A percentile compares a stretch with the other conserved stretches of the same genome.
Evolutionary conservation across 768 basidiomycete species (phyloP).

Genomic region (Hysterangium stoloniferum): DNA sequence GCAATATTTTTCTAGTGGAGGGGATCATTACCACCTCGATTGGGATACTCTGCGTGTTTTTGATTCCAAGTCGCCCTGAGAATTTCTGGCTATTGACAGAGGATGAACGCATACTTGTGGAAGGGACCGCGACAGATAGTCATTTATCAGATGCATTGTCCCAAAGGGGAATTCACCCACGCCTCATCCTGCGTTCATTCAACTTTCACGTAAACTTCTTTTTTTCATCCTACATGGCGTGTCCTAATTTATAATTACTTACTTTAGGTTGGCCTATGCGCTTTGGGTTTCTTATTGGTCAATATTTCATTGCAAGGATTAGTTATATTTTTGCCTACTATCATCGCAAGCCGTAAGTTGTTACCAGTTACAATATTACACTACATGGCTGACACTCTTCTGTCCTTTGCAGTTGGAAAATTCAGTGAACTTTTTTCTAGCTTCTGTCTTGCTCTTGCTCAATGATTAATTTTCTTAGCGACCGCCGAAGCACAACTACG

Average conservation of each 20-base stretch:
- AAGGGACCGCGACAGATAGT: conserved; percentile 30
- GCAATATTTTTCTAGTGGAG: conserved; percentile 39
- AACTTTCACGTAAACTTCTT: conserved; percentile 25
- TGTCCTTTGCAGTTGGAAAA: conserved; percentile 16
- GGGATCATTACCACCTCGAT: conserved; percentile 34
- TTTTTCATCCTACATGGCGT: too few relatives aligned
- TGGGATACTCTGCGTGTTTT: conserved; percentile 28
- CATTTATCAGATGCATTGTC: conserved; percentile 22
- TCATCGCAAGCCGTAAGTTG: conserved; percentile 35
- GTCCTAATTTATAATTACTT: not conserved
- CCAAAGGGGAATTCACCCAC: conserved; percentile 25
- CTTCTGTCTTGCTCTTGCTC: not conserved
- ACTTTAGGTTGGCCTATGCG: conserved; percentile 17
- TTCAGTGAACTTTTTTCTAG: not conserved
- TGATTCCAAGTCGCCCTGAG: conserved; percentile 30
- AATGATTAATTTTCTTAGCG: conserved; percentile 20
- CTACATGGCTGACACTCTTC: too few relatives aligned
- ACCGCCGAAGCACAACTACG: conserved; percentile 39
- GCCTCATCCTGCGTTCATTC: conserved; percentile 24
- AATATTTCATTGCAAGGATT: conserved; percentile 28
- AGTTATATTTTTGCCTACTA: conserved; percentile 37
- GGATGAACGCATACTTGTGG: conserved; percentile 29
- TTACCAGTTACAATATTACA: not conserved
- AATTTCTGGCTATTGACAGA: conserved; percentile 27
- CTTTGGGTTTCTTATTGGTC: conserved; percentile 18